phyloP scores from a whole-genome alignment of 1,284 basidiomycete species.

The Mycosarcoma maydis region DNA sequence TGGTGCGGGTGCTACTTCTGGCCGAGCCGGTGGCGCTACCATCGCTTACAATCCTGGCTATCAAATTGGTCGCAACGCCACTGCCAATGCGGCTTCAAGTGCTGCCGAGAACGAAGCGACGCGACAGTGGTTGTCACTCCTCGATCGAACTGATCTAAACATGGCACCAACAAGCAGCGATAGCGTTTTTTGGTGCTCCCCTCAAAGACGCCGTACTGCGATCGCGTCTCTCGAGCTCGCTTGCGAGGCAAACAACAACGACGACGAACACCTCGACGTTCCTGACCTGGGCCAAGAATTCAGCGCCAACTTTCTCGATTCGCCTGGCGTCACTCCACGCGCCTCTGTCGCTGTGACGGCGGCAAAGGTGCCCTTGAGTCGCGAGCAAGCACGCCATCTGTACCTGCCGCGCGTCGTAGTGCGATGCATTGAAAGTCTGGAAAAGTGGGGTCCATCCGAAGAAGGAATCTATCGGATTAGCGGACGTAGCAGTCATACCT shows the following conservation, averaged over 20 bases:
- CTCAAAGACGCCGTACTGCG: slow-evolving; percentile 53
- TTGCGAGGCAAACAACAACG: neutral
- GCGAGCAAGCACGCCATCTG: slow-evolving; percentile 45
- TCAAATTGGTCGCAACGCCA: neutral
- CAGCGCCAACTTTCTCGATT: slow-evolving; percentile 25
- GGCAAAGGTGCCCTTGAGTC: slow-evolving; percentile 13
- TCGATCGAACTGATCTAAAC: slow-evolving; percentile 18
- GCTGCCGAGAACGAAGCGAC: slow-evolving; percentile 47
- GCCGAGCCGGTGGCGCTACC: neutral
- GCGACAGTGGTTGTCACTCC: slow-evolving; percentile 36
- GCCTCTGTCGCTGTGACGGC: slow-evolving; percentile 13
- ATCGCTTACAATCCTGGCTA: neutral
- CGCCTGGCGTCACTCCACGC: slow-evolving; percentile 21
- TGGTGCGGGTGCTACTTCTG: slow-evolving; percentile 1
- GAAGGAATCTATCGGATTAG: slow-evolving; percentile 65
- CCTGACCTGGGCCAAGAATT: slow-evolving; percentile 46
- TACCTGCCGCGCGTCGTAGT: slow-evolving; percentile 57
- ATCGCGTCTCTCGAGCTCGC: slow-evolving; percentile 35
- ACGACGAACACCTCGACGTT: slow-evolving; percentile 26
- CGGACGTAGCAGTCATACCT: slow-evolving; percentile 61
- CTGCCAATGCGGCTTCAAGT: neutral
- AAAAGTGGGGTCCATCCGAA: slow-evolving; percentile 58
- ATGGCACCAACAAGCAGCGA: too few species aligned
- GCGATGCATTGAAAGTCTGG: slow-evolving; percentile 61
- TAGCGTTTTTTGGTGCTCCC: slow-evolving; percentile 59